Evolutionary conservation across 2,329 filamentous ascomycete genomes (phyloP), one percentile per base, ranked within the genome.

Genomic region (Byssoonygena ceratinophila): DNA sequence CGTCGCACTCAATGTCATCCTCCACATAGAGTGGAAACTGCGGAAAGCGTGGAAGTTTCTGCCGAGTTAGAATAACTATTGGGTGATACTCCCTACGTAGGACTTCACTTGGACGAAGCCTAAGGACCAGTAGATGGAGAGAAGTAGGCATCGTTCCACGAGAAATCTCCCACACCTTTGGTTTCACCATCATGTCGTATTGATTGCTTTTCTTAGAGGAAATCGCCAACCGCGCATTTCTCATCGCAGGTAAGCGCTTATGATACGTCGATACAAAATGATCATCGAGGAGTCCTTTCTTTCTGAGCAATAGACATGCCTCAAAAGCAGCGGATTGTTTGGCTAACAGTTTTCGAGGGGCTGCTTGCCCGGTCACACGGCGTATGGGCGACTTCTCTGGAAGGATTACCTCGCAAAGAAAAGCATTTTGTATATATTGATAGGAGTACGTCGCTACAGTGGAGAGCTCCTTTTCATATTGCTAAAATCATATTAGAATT

Each of bases 301-400:
- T 74, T 45, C 83, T 74, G 14, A 98, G 74, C 56, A 81, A 65
- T 1, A 88, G 65, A 62, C 90, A 96, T 47, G 85, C 80, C 61
- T 89, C 80, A 64, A 91, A 97, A 0, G 92, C 91, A 2, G 90
- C 91, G 0, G 90, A 87, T 58, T 87, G 87, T 66, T 92, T 94
- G 3, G 92, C 91, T 16, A 84, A 70, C 27, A 82, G 76, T 66
- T 95, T 97, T 53, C 77, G 86, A 6, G 73, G 65, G 52, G 83
- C 80, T 0, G 80, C 70, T 6, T 71, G 73, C 4, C 92, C 91
- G 11, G 75, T 74, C 4, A 79, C 75, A 27, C 79, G 81, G 52
- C 76, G 78, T 32, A 96, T 71, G 0, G 87, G 88, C 0, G 88
- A 85, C 20, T 75, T 76, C 11, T 82, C 78, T 0, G 92, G 91